phyloP scores from a whole-genome alignment of 73 alveolate genomes.

The Uronychia binucleata region DNA sequence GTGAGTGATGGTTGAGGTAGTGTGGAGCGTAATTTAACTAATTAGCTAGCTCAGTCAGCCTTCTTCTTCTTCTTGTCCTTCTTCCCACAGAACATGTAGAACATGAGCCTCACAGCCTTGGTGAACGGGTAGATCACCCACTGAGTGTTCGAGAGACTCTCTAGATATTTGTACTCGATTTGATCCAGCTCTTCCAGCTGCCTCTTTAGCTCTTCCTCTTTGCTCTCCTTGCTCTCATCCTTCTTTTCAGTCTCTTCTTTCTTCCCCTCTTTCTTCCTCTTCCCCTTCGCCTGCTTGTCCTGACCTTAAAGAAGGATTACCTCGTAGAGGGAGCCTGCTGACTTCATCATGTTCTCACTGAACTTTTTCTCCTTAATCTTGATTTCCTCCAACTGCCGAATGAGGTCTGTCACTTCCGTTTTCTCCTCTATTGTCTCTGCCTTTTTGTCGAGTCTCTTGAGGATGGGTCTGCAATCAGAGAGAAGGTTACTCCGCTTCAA shows the following conservation, averaged over 20 bases:
- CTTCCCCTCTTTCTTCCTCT: neutral
- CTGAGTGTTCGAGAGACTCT: constrained; percentile 2
- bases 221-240: neutral
- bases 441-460: neutral
- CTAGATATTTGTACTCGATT: constrained; percentile 19
- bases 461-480: neutral
- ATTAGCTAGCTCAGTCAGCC: no score
- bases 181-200: constrained; percentile 1
- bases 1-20: no score
- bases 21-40: no score
- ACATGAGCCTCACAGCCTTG: constrained; percentile 6
- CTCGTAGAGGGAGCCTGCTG: neutral
- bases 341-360: neutral
- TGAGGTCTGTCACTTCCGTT: neutral
- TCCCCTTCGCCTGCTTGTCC: neutral
- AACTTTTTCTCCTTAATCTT: neutral
- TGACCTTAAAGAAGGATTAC: neutral
- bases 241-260: neutral
- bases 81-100: constrained; percentile 2
- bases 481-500: neutral
- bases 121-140: constrained; percentile 43
- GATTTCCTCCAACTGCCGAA: neutral
- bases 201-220: neutral
- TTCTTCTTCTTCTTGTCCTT: neutral
- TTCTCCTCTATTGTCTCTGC: neutral